Base-by-base conservation (phyloP, 805 yeast genomes). In the Teunomyces aglyptinius region DNA sequence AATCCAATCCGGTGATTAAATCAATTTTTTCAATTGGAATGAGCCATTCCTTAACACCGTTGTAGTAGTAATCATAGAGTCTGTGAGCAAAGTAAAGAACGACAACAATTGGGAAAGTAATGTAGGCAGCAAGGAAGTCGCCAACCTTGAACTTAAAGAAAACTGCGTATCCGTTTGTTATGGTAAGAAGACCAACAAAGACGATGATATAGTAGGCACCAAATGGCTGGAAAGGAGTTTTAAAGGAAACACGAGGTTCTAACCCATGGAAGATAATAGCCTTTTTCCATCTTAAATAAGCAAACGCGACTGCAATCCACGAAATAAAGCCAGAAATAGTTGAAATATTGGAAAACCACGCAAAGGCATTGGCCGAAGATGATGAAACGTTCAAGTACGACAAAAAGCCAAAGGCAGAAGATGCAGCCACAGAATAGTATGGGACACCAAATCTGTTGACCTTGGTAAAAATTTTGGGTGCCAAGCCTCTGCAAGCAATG, bases 121-220 rank as follows among this genome's bases (percentile, higher is more conserved):
- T 72, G 64, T 85, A 85, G 7, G 90, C 86, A 28, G 91, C 90
- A 43, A 85, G 65, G 55, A 85, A 85, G 60, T 82, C 83, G 5
- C 78, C 63, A 1, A 63, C 75, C 11, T 71, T 73, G 71, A 82
- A 83, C 15, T 72, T 73, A 49, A 85, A 76, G 64, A 85, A 85
- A 4, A 80, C 84, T 2, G 78, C 83, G 59, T 82, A 86, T 47
- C 91, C 91, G 55, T 86, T 85, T n/a, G 90, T 84, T 39, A 86
- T 43, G 26, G 83, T 68, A 44, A 86, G 57, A n/a, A 86, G 26
- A 4, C 72, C 48, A 46, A 83, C 73, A 50, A 82, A 61, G 33
- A 70, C 53, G 28, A 83, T 63, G 5, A 80, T 75, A 49, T 77
- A 77, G 58, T 77, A 83, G 3, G 85, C 76, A 42, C 83, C 78